phyloP scores from a whole-genome alignment of 345 rosid species.

The Xanthoceras sorbifolium region DNA sequence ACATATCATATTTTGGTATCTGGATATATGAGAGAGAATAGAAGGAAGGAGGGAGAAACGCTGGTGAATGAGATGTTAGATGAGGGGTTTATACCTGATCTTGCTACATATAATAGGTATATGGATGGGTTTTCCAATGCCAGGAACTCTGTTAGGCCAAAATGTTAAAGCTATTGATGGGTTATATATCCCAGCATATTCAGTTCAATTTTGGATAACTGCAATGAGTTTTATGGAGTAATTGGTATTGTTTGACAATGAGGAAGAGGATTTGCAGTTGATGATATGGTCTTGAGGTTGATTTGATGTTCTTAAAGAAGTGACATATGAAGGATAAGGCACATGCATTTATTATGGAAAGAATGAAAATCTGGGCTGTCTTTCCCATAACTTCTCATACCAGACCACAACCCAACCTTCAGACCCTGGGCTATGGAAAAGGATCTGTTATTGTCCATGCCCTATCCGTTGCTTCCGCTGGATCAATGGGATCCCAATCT shows the following conservation, averaged over 20 bases:
- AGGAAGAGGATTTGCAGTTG: neutral
- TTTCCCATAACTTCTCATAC: no score
- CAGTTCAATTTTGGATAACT: neutral
- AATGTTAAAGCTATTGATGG: neutral
- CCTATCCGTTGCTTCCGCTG: no score
- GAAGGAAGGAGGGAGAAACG: conserved; percentile 59
- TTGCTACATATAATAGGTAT: conserved; percentile 66
- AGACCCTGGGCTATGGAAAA: no score
- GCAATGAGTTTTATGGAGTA: conserved; percentile 2
- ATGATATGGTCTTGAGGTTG: neutral
- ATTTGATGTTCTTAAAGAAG: neutral
- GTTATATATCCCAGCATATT: neutral
- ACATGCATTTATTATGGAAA: neutral
- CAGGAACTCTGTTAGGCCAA: conserved; percentile 14
- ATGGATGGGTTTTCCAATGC: conserved; percentile 52
- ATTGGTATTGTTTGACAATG: neutral
- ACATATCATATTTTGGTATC: conserved; percentile 58
- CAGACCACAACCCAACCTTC: no score
- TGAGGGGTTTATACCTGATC: conserved; percentile 68
- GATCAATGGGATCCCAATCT: no score
- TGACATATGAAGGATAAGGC: neutral
- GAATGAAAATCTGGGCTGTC: neutral
- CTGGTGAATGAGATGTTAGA: conserved; percentile 87
- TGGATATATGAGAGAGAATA: conserved; percentile 60
- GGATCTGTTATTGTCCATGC: no score